Evolutionary conservation across 75 land plant species (phyloP).

Genomic region (Chamaecyparis obtusa): DNA sequence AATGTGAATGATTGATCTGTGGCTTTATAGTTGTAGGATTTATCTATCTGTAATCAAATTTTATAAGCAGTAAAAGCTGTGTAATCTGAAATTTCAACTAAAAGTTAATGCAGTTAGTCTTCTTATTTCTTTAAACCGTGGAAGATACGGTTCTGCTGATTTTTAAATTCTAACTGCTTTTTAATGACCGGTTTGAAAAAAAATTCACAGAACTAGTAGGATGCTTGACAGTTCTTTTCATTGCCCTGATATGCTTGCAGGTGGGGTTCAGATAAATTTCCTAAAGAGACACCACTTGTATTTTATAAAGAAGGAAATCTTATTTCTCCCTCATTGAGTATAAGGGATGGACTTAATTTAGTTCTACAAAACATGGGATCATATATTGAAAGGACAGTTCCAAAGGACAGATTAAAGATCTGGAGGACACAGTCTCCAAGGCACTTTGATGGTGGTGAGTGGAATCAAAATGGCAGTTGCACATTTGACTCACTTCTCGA

Average conservation of each 20-base stretch:
- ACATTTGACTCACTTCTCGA: conserved; percentile 56
- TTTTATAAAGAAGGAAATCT: conserved; percentile 69
- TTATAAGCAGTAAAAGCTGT: not conserved
- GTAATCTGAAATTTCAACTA: not conserved
- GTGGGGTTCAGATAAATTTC: conserved; percentile 90
- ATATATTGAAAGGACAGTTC: conserved; percentile 54
- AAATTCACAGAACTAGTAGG: not conserved
- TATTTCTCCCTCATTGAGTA: conserved; percentile 65
- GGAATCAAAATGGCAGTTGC: conserved; percentile 97
- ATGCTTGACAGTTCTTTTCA: not conserved
- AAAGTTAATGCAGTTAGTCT: not conserved
- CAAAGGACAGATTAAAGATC: conserved; percentile 57
- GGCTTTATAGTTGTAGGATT: not conserved
- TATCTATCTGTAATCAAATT: not conserved
- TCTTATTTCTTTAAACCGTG: not conserved
- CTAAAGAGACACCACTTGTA: conserved; percentile 75
- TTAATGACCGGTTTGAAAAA: not conserved
- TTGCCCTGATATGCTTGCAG: conserved; percentile 23
- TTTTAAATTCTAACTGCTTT: not conserved
- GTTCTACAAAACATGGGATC: conserved; percentile 70
- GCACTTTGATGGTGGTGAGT: conserved; percentile 91
- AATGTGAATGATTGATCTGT: not conserved
- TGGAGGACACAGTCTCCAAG: conserved; percentile 97
- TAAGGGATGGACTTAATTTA: conserved; percentile 65
- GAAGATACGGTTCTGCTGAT: not conserved